Percentiles rank a stretch among this genome's conserved stretches.
Conservation (phyloP, 768 basidiomycete genomes). For the Boletus rubescentipes region DNA sequence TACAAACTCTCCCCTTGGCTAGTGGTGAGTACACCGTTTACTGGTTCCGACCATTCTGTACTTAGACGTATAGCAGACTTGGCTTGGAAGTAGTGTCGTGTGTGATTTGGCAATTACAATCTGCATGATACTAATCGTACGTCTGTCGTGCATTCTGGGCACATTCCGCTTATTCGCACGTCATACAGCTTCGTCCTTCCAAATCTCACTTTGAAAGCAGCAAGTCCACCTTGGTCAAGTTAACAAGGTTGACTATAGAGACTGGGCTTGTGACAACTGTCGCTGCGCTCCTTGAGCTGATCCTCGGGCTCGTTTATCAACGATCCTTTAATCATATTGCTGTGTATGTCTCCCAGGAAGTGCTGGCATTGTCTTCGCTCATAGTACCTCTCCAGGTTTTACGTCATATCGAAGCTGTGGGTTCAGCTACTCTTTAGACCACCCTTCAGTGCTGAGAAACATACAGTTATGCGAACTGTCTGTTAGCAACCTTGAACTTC, state of each 20-base stretch:
- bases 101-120: conserved; percentile 22
- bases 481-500: conserved; percentile 19
- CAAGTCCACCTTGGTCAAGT: conserved; percentile 1
- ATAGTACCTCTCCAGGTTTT: conserved; percentile 6
- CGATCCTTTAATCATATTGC: conserved; percentile 11
- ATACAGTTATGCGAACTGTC: conserved; percentile 17
- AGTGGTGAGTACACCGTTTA: conserved; percentile 3
- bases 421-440: neutral
- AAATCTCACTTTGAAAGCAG: conserved; percentile 1
- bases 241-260: conserved; percentile 24
- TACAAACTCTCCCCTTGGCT: conserved; percentile 3
- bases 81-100: conserved; percentile 20
- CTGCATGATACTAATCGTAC: conserved; percentile 19
- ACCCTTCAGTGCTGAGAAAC: neutral
- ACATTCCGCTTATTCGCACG: neutral
- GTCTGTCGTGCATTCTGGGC: neutral
- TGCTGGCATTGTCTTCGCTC: neutral
- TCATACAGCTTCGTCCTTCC: conserved; percentile 15
- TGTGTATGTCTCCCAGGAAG: conserved; percentile 10
- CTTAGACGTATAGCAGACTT: conserved; percentile 9
- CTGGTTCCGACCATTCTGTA: neutral
- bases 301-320: conserved; percentile 8
- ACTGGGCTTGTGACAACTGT: conserved; percentile 23
- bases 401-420: conserved; percentile 15
- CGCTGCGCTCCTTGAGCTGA: conserved; percentile 17